Evolutionary conservation across 495 filamentous ascomycete genomes (phyloP), one percentile per base, ranked within the genome.

Genomic region (Penicillium desertorum): DNA sequence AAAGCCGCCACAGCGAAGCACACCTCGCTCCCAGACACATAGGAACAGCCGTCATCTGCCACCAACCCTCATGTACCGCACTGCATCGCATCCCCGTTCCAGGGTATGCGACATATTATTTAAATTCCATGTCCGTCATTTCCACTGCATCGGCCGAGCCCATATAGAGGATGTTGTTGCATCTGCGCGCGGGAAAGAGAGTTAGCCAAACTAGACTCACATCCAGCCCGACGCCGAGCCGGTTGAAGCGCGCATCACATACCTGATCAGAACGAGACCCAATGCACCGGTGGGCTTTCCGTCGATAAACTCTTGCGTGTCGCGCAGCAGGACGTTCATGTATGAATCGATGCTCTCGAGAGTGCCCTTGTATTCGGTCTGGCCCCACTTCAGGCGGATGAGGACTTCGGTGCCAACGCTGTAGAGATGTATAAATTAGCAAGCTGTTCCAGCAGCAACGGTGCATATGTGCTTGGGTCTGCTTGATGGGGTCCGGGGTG

Each of bases 141-240:
- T 86, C 85, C 30, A 83, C 81, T 22, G 77, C 80, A 54, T 86
- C 85, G 27, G 78, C 77, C 45, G 74, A 76, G 25, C 79, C 82
- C 71, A 98, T 92, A 86, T 90, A 98, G 45, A 98, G 81, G 29
- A 98, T 94, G 65, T 98, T 98, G 72, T 98, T 96, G 78, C 91
- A 90, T 68, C 88, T 93, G 17, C 36, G 4, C 5, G 9, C 19
- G 17, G 62, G 19, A 65, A 16, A 48, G 20, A 45, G 50, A 51
- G 46, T 74, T 37, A 73, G 65, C 60, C 5, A 52, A 37, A 11
- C 45, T 46, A 3, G 48, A 51, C 27, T 23, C 23, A 11, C 14
- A 6, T 37, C 30, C 7, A 22, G n/a, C 45, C 27, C 27, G 27
- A n/a, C 19, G 34, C 5, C 36, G 9, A 29, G 29, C 46, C 2